A percentile compares a stretch with the other conserved stretches of the same genome.
phyloP scores from a whole-genome alignment of 768 basidiomycete genomes.

The Baorangia bicolor region DNA sequence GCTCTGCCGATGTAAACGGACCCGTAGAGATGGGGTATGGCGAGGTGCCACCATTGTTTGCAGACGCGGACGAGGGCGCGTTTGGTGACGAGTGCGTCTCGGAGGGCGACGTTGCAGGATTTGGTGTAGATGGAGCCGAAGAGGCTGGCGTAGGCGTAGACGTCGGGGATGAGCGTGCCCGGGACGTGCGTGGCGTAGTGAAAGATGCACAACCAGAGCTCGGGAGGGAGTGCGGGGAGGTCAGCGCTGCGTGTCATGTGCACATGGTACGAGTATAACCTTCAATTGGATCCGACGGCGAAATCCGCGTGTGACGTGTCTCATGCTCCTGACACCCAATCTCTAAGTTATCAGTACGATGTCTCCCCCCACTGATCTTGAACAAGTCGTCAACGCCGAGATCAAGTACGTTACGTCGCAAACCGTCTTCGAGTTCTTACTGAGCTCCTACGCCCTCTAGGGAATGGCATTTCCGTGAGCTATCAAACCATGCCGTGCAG shows the following conservation, averaged over 20 bases:
- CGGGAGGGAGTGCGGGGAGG: conserved; percentile 13
- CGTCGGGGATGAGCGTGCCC: conserved; percentile 21
- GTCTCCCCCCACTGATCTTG: conserved; percentile 49
- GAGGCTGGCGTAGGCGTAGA: conserved; percentile 17
- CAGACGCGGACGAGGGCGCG: conserved; percentile 29
- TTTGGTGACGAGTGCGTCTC: conserved; percentile 26
- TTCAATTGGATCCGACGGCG: too few relatives aligned
- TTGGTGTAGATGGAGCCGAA: conserved; percentile 9
- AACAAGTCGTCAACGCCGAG: conserved; percentile 56
- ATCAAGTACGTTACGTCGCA: conserved; percentile 54
- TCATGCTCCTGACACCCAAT: background rate
- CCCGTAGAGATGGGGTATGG: conserved; percentile 22
- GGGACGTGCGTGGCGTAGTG: conserved; percentile 21
- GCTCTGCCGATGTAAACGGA: conserved; percentile 23
- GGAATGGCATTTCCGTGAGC: conserved; percentile 80
- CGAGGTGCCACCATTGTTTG: conserved; percentile 29
- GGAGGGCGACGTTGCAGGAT: conserved; percentile 1
- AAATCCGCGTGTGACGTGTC: too few relatives aligned
- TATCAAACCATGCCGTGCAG: background rate
- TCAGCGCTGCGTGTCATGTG: background rate
- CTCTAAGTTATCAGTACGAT: conserved; percentile 3
- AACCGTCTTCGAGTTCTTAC: background rate
- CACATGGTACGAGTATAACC: too few relatives aligned
- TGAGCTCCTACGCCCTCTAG: conserved; percentile 31
- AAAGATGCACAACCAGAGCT: conserved; percentile 28